phyloP scores from a whole-genome alignment of 371 early-diverging fungal species.

The Mortierella sp. region DNA sequence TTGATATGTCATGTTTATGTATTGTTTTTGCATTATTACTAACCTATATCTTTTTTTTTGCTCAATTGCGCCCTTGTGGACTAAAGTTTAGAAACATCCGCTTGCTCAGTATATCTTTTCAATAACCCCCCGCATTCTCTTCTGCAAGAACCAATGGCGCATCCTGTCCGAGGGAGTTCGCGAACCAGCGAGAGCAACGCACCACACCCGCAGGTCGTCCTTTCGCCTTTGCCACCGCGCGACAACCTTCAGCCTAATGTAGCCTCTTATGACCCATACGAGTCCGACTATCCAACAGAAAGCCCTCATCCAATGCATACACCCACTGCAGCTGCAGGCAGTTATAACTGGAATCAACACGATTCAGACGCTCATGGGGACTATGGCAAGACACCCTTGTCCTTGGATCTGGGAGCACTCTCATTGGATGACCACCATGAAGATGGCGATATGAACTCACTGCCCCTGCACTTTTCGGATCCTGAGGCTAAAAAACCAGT shows the following conservation, averaged over 20 bases:
- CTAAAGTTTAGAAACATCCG: not conserved
- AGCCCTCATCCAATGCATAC: conserved; percentile 27
- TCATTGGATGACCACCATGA: conserved; percentile 23
- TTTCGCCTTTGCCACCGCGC: conserved; percentile 45
- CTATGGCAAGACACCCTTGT: conserved; percentile 6
- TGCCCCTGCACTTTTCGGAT: conserved; percentile 37
- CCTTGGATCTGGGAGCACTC: conserved; percentile 38
- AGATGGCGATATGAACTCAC: conserved; percentile 14
- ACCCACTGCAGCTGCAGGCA: not conserved
- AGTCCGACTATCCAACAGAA: conserved; percentile 26
- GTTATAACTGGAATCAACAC: not conserved
- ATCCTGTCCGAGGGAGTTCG: conserved; percentile 50
- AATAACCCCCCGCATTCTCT: not conserved
- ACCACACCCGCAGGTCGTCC: conserved; percentile 39
- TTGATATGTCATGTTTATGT: not conserved
- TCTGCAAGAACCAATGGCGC: conserved; percentile 21
- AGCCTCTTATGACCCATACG: conserved; percentile 40
- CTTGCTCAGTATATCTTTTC: conserved; percentile 5
- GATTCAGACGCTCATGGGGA: not conserved
- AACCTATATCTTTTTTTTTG: not conserved
- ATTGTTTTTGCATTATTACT: not conserved
- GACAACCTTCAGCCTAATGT: conserved; percentile 32
- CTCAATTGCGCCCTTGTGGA: not conserved
- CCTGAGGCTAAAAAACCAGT: conserved; percentile 48
- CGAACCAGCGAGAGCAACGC: conserved; percentile 31